Conservation (phyloP, 306 rosid species). For the Acacia crassicarpa region DNA sequence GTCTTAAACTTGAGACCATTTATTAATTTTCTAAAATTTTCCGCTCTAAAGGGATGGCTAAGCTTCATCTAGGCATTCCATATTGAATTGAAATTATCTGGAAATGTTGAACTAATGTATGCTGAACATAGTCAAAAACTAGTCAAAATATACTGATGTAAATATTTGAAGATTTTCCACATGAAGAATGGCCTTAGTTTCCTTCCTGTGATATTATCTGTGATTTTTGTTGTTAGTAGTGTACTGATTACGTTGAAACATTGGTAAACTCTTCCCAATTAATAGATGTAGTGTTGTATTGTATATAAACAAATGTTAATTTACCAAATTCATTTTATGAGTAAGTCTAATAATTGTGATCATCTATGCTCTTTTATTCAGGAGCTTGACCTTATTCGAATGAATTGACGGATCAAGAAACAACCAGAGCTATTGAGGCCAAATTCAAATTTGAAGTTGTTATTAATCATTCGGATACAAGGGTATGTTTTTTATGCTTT, state of each 20-base stretch:
- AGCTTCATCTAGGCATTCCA: not conserved
- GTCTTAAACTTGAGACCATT: too few species aligned
- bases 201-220: not conserved
- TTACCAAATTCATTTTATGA: not conserved
- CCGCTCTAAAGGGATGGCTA: not conserved
- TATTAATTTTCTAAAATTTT: not conserved
- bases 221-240: not conserved
- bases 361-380: slow-evolving; percentile 26
- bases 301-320: not conserved
- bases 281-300: not conserved
- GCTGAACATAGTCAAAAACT: not conserved
- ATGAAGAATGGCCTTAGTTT: not conserved
- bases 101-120: not conserved
- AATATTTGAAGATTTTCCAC: not conserved
- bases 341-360: not conserved
- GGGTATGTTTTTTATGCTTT: slow-evolving; percentile 46
- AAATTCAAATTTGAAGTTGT: slow-evolving; percentile 45
- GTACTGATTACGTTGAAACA: not conserved
- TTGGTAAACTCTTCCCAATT: not conserved
- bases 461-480: slow-evolving; percentile 66
- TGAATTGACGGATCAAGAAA: slow-evolving; percentile 61
- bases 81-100: not conserved
- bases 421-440: slow-evolving; percentile 32
- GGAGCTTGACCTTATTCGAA: slow-evolving; percentile 77
- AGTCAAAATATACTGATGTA: not conserved